A percentile compares a stretch with the other conserved stretches of the same genome.
phyloP scores from a whole-genome alignment of 2,329 filamentous ascomycete species.

The Fusarium sp. region DNA sequence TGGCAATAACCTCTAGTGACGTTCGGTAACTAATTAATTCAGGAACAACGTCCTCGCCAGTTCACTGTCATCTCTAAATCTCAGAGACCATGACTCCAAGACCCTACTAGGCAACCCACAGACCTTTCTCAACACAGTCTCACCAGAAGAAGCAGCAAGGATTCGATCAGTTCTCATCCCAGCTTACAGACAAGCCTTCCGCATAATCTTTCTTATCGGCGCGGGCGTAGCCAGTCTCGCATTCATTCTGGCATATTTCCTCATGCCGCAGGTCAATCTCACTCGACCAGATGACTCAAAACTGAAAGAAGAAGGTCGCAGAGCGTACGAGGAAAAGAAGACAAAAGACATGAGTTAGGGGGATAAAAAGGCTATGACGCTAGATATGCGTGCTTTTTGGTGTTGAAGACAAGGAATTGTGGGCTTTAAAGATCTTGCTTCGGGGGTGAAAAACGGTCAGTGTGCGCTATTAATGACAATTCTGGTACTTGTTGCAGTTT shows the following conservation, averaged over 20 bases:
- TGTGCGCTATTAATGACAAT: not conserved
- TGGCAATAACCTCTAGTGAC: no score
- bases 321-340: conserved; percentile 30
- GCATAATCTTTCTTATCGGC: conserved; percentile 54
- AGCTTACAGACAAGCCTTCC: conserved; percentile 52
- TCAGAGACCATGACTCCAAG: conserved; percentile 40
- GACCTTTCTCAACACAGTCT: conserved; percentile 46
- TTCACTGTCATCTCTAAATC: conserved; percentile 44
- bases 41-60: conserved; percentile 54
- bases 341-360: not conserved
- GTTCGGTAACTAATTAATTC: not conserved
- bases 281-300: conserved; percentile 51
- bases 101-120: conserved; percentile 50
- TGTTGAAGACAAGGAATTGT: not conserved
- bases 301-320: conserved; percentile 51
- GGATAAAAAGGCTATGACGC: not conserved
- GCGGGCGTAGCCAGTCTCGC: conserved; percentile 51
- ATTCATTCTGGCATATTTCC: conserved; percentile 52
- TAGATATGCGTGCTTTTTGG: not conserved
- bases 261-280: conserved; percentile 56
- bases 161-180: conserved; percentile 50
- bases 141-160: conserved; percentile 44
- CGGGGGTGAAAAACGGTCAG: no score
- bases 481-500: not conserved
- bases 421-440: no score